These are phyloP conservation scores for Apiospora aurea DNA, from an alignment of 2,329 filamentous ascomycete species.

Conservation along the genomic window DNA sequence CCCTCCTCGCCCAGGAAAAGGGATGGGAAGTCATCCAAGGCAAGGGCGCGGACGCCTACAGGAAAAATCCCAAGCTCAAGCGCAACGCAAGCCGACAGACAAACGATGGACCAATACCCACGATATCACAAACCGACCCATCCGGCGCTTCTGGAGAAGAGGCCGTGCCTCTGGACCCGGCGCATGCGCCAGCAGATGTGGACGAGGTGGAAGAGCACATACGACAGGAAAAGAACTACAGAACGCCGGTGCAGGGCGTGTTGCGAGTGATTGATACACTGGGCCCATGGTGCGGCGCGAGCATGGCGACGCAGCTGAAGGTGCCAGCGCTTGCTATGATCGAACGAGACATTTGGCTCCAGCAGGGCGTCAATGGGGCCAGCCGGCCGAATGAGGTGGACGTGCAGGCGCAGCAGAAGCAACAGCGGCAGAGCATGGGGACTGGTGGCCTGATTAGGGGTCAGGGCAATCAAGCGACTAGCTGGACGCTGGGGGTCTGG, in stretches of 20 bases:
- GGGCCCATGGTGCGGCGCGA: constrained; percentile 78
- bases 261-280: constrained; percentile 73
- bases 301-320: constrained; percentile 72
- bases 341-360: constrained; percentile 75
- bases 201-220: constrained; percentile 68
- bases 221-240: constrained; percentile 51
- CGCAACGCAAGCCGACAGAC: constrained; percentile 40
- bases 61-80: constrained; percentile 52
- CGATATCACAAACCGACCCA: constrained; percentile 29
- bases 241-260: constrained; percentile 57
- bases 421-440: constrained; percentile 70
- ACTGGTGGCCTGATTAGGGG: constrained; percentile 57
- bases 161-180: constrained; percentile 43
- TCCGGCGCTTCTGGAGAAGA: constrained; percentile 36
- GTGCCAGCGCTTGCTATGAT: constrained; percentile 73
- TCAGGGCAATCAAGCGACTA: constrained; percentile 48
- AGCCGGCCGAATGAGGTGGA: constrained; percentile 66
- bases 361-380: constrained; percentile 70
- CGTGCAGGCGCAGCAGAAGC: constrained; percentile 52
- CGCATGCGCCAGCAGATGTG: constrained; percentile 53
- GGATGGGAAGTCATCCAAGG: constrained; percentile 83
- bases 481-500: constrained; percentile 71
- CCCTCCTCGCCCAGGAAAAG: constrained; percentile 66
- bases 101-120: constrained; percentile 32
- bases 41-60: constrained; percentile 66